Evolutionary conservation across 805 yeast genomes (phyloP).

Genomic region (Ogataea neopini): DNA sequence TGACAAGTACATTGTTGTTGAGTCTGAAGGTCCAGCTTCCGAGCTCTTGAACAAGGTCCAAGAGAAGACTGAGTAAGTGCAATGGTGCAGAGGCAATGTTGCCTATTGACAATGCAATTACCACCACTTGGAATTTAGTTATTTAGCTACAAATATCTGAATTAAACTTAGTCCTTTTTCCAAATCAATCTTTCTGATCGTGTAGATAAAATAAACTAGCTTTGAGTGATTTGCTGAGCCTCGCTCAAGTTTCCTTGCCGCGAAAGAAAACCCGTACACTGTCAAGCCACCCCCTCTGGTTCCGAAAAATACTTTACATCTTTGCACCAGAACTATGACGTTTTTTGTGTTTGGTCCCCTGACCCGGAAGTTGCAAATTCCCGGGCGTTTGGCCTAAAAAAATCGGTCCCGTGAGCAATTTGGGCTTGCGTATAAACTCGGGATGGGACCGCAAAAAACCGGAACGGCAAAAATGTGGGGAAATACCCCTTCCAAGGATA

Average conservation of each 20-base stretch:
- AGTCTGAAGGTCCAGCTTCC: conserved; percentile 31
- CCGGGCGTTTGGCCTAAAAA: background rate
- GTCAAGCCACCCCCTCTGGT: background rate
- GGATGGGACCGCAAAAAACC: conserved; percentile 2
- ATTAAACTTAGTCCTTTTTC: too few relatives aligned
- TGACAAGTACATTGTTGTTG: conserved; percentile 38
- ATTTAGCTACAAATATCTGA: background rate
- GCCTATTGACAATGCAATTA: background rate
- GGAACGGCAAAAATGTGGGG: conserved; percentile 9
- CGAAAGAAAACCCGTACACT: background rate
- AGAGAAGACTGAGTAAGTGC: conserved; percentile 43
- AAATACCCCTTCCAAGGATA: conserved; percentile 13
- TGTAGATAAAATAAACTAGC: too few relatives aligned
- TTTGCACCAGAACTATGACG: background rate
- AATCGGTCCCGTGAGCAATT: background rate
- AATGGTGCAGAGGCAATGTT: background rate
- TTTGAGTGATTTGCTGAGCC: too few relatives aligned
- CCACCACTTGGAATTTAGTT: background rate
- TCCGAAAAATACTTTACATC: background rate
- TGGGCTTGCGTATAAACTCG: background rate
- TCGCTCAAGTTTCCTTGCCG: background rate
- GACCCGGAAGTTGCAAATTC: background rate
- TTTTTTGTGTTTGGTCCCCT: too few relatives aligned
- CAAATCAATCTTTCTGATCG: too few relatives aligned
- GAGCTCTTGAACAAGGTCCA: conserved; percentile 46